Evolutionary conservation across 1,139 yeast genomes (phyloP), one percentile per base, ranked within the genome.

Genomic region (Yarrowia galli): DNA sequence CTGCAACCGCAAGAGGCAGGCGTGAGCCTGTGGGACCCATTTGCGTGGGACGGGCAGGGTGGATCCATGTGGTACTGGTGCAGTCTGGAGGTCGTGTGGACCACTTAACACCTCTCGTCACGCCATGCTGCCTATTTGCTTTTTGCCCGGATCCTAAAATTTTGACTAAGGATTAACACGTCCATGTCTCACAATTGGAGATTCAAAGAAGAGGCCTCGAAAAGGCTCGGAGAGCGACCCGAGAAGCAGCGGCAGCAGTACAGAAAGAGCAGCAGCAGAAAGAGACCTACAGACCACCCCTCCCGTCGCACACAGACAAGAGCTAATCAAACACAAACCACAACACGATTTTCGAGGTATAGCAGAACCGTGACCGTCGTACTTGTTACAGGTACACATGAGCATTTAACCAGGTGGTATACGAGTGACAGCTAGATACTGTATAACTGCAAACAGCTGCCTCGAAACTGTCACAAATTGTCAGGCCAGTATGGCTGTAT

Each of bases 181-280:
- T 20, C 18, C 16, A 36, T 51, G 58, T 51, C 58, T 51, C 58
- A 51, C 38, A 49, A 49, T 28, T 2, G 13, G n/a, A 46, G 51
- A 28, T 28, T 28, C 32, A 28, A 46, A 22, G 20, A 46, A 25
- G 49, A 20, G 49, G 28, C 28, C 22, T 20, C 36, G 16, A 18
- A 9, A 10, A 42, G 20, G 12, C 46, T 12, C 20, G n/a, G n/a
- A 16, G 9, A 28, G 32, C 32, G 10, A 28, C 32, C 32, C 32
- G 32, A 28, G 32, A 28, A 7, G 28, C 28, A 25, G 28, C 28
- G 28, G 28, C 28, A 7, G 28, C 28, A 7, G 28, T n/a, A n/a
- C 28, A 25, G 28, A 25, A 25, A 10, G 10, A 28, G 32, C 32
- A 6, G 40, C 40, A 12, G 38, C 38, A 35, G 16, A 12, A 35